Evolutionary conservation across 768 basidiomycete species (phyloP), one percentile per base, ranked within the genome.

Genomic region (Termitomyces sp.): DNA sequence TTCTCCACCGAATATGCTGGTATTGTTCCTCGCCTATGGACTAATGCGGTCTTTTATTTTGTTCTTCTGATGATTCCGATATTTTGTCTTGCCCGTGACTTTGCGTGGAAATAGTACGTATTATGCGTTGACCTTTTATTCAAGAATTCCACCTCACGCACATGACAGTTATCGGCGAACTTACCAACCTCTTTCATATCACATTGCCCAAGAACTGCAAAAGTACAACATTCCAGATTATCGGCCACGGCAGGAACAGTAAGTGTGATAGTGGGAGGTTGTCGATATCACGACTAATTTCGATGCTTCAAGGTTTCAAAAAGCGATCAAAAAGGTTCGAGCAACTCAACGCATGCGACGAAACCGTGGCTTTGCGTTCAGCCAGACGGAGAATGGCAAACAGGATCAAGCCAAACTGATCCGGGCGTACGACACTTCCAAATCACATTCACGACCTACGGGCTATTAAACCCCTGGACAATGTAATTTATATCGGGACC

Each of bases 261-360:
- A 65, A 64, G 86, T 82, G 18, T 28, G 44, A 6, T 5, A 48
- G 58, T 6, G 50, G 60, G 53, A 50, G 45, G 38, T 30, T 35
- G 43, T 51, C 13, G 8, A 47, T 36, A 16, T 32, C 16, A 2
- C 32, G n/a, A 33, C 38, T 51, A 50, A 53, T 33, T 38, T 58
- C 28, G 24, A 32, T 57, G 53, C 51, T 52, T 26, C 6, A 58
- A 95, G 92, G 72, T 97, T 97, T 75, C 94, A 98, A 72, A 97
- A 98, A 70, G 97, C 97, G 16, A 99, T 99, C 80, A 98, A 98
- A 74, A 99, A 99, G 71, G 97, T 99, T 13, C 86, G 97, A n/a
- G 97, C 97, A 0, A 92, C 94, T 2, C 97, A 99, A 69, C 86
- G 97, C 35, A 93, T 98, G 90, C 88, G 97, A 14, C 82, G 92